phyloP scores from a whole-genome alignment of 768 basidiomycete genomes.

The Trametes maxima region DNA sequence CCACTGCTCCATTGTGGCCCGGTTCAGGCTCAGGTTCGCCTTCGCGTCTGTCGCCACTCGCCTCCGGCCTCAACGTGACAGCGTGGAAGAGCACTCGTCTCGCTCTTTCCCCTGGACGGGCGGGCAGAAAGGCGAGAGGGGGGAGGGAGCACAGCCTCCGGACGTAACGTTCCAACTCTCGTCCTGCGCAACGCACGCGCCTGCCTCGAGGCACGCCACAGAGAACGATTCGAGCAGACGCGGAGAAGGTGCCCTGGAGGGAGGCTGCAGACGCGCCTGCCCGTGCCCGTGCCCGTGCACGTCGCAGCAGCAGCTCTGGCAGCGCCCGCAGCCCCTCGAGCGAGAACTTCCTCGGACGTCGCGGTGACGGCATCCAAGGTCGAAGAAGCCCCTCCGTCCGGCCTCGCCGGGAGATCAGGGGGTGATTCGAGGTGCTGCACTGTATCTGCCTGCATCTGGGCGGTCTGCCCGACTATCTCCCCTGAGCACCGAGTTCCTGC shows the following conservation, averaged over 20 bases:
- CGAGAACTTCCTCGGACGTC: not conserved
- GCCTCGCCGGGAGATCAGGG: conserved; percentile 13
- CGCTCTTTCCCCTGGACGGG: not conserved
- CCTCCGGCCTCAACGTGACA: too few species aligned
- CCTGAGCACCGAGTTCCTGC: not conserved
- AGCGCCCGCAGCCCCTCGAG: not conserved
- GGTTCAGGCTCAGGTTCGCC: too few species aligned
- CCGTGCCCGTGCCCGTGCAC: not conserved
- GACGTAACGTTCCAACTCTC: conserved; percentile 18
- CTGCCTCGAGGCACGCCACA: conserved; percentile 9
- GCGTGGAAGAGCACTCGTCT: too few species aligned
- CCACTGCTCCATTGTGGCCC: too few species aligned
- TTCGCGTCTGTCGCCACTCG: too few species aligned
- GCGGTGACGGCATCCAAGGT: not conserved
- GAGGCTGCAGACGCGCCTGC: not conserved
- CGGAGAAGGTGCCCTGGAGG: too few species aligned
- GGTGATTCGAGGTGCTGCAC: not conserved
- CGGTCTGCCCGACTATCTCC: not conserved
- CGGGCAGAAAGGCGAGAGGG: not conserved
- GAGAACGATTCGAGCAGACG: too few species aligned
- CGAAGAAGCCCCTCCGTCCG: conserved; percentile 8
- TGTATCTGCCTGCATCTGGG: not conserved
- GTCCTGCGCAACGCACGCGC: not conserved
- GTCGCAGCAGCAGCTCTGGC: not conserved
- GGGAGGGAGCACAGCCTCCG: conserved; percentile 17